Evolutionary conservation across 495 filamentous ascomycete genomes (phyloP).

Genomic region (Hypoxylon trugodes): DNA sequence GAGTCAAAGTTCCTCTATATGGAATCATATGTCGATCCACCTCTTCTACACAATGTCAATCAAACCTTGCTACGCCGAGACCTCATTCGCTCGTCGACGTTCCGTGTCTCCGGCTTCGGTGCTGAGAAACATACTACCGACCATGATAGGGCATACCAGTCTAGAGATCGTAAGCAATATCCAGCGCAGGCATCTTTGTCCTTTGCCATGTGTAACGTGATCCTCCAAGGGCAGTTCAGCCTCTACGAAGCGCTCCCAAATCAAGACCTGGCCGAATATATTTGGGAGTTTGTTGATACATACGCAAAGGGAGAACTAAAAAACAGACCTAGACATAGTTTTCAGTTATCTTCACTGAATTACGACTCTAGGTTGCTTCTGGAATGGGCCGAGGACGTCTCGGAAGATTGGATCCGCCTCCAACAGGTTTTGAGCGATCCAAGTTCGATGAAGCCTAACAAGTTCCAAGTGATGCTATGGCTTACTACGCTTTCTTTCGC

Average conservation of each 20-base stretch:
- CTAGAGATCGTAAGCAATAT: constrained; percentile 34
- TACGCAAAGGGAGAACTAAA: background rate
- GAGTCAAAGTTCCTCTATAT: constrained; percentile 41
- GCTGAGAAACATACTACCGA: constrained; percentile 55
- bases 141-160: constrained; percentile 46
- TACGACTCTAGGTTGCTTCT: constrained; percentile 35
- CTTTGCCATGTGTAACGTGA: constrained; percentile 14
- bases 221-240: background rate
- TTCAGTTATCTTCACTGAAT: background rate
- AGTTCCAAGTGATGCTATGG: constrained; percentile 56
- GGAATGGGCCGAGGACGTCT: constrained; percentile 22
- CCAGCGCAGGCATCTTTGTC: constrained; percentile 16
- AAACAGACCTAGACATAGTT: background rate
- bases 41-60: background rate
- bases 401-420: constrained; percentile 46
- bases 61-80: constrained; percentile 50
- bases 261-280: background rate
- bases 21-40: background rate
- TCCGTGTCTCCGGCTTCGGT: constrained; percentile 61
- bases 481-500: constrained; percentile 52
- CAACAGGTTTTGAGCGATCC: constrained; percentile 43
- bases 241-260: background rate
- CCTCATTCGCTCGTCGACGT: constrained; percentile 56
- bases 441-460: constrained; percentile 28
- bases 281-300: background rate